These are phyloP conservation scores for Colletotrichum kahawae DNA, from an alignment of 2,329 filamentous ascomycete species.

Conservation along the genomic window DNA sequence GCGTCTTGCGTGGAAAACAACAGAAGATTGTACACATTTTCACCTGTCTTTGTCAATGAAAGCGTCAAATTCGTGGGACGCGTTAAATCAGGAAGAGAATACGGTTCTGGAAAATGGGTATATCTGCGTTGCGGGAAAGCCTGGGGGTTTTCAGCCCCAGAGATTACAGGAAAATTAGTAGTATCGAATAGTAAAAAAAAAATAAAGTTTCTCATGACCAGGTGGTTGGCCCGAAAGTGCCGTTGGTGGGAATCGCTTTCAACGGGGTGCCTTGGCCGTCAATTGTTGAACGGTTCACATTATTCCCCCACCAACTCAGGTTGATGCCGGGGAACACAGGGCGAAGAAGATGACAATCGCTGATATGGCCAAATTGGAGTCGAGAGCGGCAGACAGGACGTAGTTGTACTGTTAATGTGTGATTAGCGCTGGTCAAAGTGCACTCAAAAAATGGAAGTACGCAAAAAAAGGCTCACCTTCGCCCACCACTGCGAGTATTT, in stretches of 20 bases:
- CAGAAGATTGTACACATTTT: not conserved
- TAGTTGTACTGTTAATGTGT: slow-evolving; percentile 33
- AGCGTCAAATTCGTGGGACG: not conserved
- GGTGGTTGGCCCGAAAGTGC: slow-evolving; percentile 6
- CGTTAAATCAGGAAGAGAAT: not conserved
- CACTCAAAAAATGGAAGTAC: accelerated
- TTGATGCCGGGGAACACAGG: slow-evolving; percentile 40
- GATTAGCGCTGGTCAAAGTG: not conserved
- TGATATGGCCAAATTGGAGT: slow-evolving; percentile 44
- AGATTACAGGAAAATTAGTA: not conserved
- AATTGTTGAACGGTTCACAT: slow-evolving; percentile 35
- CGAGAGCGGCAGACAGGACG: slow-evolving; percentile 46
- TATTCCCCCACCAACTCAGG: slow-evolving; percentile 47
- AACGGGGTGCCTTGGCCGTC: slow-evolving; percentile 38
- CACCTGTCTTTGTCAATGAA: not conserved
- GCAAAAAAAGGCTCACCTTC: not conserved
- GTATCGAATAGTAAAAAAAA: not conserved
- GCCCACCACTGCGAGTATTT: slow-evolving; percentile 16
- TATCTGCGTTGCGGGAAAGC: not conserved
- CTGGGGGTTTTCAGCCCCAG: not conserved
- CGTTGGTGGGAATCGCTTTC: slow-evolving; percentile 3
- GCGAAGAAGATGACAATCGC: slow-evolving; percentile 49
- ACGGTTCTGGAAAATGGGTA: not conserved
- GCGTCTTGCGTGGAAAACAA: not conserved
- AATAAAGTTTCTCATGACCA: not conserved